Base-by-base conservation (phyloP, 2,329 filamentous ascomycete genomes). In the Neopestalotiopsis sp. region DNA sequence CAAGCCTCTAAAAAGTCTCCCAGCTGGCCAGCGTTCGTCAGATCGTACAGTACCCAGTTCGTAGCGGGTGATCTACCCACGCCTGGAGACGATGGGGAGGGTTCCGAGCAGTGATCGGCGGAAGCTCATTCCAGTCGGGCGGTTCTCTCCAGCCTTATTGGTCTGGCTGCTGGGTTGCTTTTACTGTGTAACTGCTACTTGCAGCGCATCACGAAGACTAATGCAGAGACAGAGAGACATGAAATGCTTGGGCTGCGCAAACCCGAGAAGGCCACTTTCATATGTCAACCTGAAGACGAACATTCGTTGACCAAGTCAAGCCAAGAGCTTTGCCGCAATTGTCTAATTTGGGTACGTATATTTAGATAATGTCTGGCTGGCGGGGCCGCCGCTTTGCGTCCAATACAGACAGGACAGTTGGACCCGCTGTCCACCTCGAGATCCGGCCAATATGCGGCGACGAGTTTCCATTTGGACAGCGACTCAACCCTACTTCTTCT, bases 141-240 rank as follows among this genome's bases (percentile, higher is more conserved):
- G 45, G 45, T 53, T 53, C 45, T 53, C 17, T n/a, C 45, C 45
- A 53, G 45, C 45, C 45, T 53, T 53, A 53, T 53, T 53, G 45
- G 45, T 53, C 20, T 53, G 17, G 45, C 45, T 53, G n/a, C 45
- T 53, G n/a, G 5, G 7, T 53, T 17, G 45, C 10, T 53, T 17
- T 53, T n/a, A 10, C 45, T 53, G 17, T 53, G 13, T 53, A 20
- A 53, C 17, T 9, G 45, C 17, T n/a, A 17, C 45, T 53, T 53
- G 45, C 45, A 53, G 45, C n/a, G 17, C 45, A 24, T 53, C 45
- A n/a, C 45, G 20, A 53, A 17, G 45, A 17, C 45, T 53, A 53
- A 53, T 53, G 45, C 45, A 53, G 17, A 53, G 45, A 53, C 34
- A 38, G 34, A 38, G 10, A 38, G 34, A 38, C 34, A 38, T 38